phyloP scores from a whole-genome alignment of 1,139 yeast species.

The Keqinozyma sinolaborantium region DNA sequence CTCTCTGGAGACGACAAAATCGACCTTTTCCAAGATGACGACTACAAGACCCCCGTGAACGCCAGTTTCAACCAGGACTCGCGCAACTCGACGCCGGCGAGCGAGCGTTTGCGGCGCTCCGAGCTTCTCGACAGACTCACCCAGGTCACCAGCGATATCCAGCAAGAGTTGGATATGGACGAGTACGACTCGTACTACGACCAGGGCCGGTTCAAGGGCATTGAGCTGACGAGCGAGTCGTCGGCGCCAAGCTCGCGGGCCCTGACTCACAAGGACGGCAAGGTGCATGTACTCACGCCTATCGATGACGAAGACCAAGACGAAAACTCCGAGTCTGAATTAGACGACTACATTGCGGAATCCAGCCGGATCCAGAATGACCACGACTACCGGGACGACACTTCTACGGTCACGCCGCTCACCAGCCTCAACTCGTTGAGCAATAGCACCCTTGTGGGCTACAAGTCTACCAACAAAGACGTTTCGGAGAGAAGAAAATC shows the following conservation, averaged over 20 bases:
- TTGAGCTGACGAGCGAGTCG: background rate
- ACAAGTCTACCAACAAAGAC: conserved; percentile 3
- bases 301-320: background rate
- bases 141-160: conserved; percentile 39
- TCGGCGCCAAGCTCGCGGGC: background rate
- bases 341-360: background rate
- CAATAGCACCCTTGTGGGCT: conserved; percentile 8
- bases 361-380: background rate
- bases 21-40: conserved; percentile 10
- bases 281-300: no score
- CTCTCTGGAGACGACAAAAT: conserved; percentile 5
- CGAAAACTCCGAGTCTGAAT: background rate
- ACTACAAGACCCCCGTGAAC: conserved; percentile 3
- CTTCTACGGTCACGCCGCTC: conserved; percentile 26
- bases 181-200: conserved; percentile 14
- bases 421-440: conserved; percentile 36
- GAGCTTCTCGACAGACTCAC: conserved; percentile 37
- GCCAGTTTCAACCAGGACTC: conserved; percentile 3
- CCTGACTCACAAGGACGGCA: background rate
- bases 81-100: conserved; percentile 8
- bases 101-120: conserved; percentile 27
- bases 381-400: background rate
- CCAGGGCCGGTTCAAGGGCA: conserved; percentile 4
- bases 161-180: conserved; percentile 26
- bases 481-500: conserved; percentile 21